Percentiles rank a stretch among this genome's conserved stretches.
Conservation (phyloP, 176 grass and related monocot genomes). For the Phoenix roebelenii region DNA sequence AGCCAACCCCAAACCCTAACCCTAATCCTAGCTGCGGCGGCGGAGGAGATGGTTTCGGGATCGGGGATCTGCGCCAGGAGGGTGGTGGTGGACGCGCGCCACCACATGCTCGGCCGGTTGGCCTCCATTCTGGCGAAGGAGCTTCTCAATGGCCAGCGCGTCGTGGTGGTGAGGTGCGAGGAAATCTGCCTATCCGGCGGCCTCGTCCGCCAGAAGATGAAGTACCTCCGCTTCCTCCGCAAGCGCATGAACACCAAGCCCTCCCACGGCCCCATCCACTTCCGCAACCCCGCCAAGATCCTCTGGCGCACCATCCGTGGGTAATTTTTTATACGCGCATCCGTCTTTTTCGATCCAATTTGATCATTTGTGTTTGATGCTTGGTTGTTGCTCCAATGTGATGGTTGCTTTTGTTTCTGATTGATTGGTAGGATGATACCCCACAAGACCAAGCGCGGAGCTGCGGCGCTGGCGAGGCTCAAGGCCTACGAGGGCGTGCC, state of each 20-base stretch:
- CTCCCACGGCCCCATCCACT: conserved; percentile 88
- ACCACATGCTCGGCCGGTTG: conserved; percentile 88
- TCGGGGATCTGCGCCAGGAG: conserved; percentile 54
- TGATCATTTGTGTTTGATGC: no score
- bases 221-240: conserved; percentile 84
- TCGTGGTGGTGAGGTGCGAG: conserved; percentile 83
- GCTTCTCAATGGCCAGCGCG: conserved; percentile 76
- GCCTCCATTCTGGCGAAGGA: conserved; percentile 79
- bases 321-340: conserved; percentile 10
- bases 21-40: conserved; percentile 23
- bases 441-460: conserved; percentile 91
- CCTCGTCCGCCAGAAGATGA: conserved; percentile 90
- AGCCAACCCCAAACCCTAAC: not conserved
- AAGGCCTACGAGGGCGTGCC: conserved; percentile 89
- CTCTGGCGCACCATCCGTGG: conserved; percentile 84
- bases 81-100: conserved; percentile 74
- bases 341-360: no score
- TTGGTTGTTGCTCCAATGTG: no score
- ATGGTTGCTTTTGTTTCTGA: no score
- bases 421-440: conserved; percentile 67
- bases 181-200: conserved; percentile 92
- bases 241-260: conserved; percentile 98
- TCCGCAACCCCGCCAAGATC: conserved; percentile 76
- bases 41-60: conserved; percentile 53
- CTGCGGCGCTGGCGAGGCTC: conserved; percentile 69